These are phyloP conservation scores for Corinectria fuckeliana DNA, from an alignment of 2,329 filamentous ascomycete species.

Conservation along the genomic window DNA sequence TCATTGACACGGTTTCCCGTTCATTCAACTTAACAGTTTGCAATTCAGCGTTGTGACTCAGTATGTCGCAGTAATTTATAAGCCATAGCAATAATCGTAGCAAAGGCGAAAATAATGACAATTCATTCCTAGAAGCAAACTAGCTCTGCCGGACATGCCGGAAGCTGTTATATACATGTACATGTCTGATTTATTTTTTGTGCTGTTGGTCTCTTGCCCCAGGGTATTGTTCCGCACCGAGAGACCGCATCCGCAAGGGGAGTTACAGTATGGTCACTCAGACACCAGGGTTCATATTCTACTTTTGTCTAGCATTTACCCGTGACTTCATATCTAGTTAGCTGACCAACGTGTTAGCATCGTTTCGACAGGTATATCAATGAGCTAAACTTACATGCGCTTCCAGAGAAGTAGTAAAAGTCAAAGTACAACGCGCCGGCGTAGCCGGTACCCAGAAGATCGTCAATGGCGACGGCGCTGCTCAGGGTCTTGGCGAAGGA, in stretches of 20 bases:
- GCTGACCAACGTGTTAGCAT: not conserved
- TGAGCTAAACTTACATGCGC: not conserved
- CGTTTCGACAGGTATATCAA: not conserved
- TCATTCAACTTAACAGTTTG: no score
- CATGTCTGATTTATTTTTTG: not conserved
- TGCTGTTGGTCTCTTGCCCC: not conserved
- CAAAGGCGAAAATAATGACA: not conserved
- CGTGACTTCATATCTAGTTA: not conserved
- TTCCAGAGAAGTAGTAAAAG: slow-evolving; percentile 21
- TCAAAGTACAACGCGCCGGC: slow-evolving; percentile 5
- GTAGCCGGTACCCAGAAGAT: slow-evolving; percentile 9
- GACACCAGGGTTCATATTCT: no score
- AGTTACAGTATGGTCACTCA: not conserved
- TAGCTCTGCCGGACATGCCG: not conserved
- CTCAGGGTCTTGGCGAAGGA: slow-evolving; percentile 11
- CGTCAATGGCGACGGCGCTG: not conserved
- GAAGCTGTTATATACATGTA: not conserved
- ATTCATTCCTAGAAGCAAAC: not conserved
- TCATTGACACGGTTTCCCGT: no score
- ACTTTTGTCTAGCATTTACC: not conserved
- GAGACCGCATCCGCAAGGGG: not conserved
- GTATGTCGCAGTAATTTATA: no score
- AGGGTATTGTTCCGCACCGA: not conserved
- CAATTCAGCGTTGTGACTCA: no score
- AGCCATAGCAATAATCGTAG: not conserved